These are phyloP conservation scores for Lodderomyces parapsilosis DNA, from an alignment of 1,139 yeast genomes.

Conservation along the genomic window DNA sequence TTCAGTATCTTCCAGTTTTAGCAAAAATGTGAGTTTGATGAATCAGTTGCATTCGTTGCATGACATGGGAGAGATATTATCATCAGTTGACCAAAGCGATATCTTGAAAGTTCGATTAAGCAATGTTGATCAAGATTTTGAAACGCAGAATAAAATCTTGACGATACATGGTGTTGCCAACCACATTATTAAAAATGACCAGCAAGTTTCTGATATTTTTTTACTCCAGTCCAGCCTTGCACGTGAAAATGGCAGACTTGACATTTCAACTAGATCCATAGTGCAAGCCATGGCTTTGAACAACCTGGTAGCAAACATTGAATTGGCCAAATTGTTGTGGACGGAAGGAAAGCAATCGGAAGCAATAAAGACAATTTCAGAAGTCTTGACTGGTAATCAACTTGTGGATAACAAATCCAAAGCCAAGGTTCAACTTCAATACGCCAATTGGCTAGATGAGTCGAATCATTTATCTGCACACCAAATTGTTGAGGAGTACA, in stretches of 20 bases:
- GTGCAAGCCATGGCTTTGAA: slow-evolving; percentile 61
- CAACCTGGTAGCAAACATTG: slow-evolving; percentile 61
- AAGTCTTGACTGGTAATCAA: slow-evolving; percentile 28
- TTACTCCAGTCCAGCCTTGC: slow-evolving; percentile 65
- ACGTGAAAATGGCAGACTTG: slow-evolving; percentile 66
- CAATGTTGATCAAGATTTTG: slow-evolving; percentile 62
- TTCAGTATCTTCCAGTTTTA: slow-evolving; percentile 60
- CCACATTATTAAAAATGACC: slow-evolving; percentile 32
- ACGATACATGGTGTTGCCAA: slow-evolving; percentile 60
- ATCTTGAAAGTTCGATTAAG: slow-evolving; percentile 39
- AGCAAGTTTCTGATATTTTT: slow-evolving; percentile 46
- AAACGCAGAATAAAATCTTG: slow-evolving; percentile 59
- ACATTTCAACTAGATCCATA: slow-evolving; percentile 70
- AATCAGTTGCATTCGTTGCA: slow-evolving; percentile 69
- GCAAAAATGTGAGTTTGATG: slow-evolving; percentile 55
- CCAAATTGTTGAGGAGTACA: slow-evolving; percentile 70
- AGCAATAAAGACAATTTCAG: slow-evolving; percentile 68
- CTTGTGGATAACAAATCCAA: slow-evolving; percentile 19
- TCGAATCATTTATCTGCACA: slow-evolving; percentile 83
- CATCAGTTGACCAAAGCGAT: slow-evolving; percentile 18
- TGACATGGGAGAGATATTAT: slow-evolving; percentile 49
- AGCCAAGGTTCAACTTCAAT: slow-evolving; percentile 65
- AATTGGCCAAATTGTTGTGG: slow-evolving; percentile 86
- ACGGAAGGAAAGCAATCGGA: slow-evolving; percentile 85
- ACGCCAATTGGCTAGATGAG: slow-evolving; percentile 85